These are phyloP conservation scores for Solanum megistacrolobum DNA, from an alignment of 257 asterid genomes.

Conservation along the genomic window DNA sequence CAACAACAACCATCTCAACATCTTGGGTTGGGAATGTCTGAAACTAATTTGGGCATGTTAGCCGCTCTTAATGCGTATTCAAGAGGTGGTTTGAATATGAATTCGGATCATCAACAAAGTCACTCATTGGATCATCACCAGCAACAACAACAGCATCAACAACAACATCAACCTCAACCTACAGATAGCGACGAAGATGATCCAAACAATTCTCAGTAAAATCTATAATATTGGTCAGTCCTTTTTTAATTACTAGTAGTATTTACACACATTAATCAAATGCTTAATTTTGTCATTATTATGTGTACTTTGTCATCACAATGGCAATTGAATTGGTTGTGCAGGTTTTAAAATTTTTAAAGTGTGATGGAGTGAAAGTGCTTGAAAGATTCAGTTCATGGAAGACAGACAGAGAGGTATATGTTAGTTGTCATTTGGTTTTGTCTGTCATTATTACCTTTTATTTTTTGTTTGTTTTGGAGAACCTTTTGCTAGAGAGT, in stretches of 20 bases:
- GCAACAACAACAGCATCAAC: neutral
- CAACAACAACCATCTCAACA: constrained; percentile 25
- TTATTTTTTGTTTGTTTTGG: constrained; percentile 8
- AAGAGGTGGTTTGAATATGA: constrained; percentile 24
- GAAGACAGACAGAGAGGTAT: constrained; percentile 22
- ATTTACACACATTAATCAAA: neutral
- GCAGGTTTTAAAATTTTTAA: neutral
- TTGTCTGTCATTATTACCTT: constrained; percentile 9
- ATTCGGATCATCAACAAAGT: constrained; percentile 10
- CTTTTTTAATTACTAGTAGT: neutral
- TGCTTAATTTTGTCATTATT: neutral
- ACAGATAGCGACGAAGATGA: constrained; percentile 38
- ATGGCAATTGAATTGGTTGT: neutral
- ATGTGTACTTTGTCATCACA: too few relatives aligned
- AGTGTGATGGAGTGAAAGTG: constrained; percentile 7
- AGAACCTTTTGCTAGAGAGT: constrained; percentile 20
- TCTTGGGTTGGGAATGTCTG: constrained; percentile 34
- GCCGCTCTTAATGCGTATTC: constrained; percentile 44
- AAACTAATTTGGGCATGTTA: constrained; percentile 47
- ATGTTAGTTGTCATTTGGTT: constrained; percentile 10
- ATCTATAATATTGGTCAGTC: neutral
- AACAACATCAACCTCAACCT: constrained; percentile 15
- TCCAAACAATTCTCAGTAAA: constrained; percentile 29
- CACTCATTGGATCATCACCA: constrained; percentile 21
- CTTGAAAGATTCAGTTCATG: neutral